Percentiles rank a stretch among this genome's conserved stretches.
phyloP scores from a whole-genome alignment of 495 filamentous ascomycete species.

The Aspergillus bertholletiae region DNA sequence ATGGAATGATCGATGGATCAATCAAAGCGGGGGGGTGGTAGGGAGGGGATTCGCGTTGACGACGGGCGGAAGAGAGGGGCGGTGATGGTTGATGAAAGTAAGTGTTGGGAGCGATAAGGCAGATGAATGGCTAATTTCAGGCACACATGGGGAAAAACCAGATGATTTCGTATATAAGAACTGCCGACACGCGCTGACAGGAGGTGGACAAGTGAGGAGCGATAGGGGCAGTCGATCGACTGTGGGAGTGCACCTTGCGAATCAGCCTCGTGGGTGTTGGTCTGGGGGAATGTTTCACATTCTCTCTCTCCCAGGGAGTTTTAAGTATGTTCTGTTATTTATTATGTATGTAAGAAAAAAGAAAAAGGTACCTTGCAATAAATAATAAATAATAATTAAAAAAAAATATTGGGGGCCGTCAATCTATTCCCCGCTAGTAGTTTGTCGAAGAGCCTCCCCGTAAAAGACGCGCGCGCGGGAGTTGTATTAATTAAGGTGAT shows the following conservation, averaged over 20 bases:
- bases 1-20: slow-evolving; percentile 7
- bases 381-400: too few relatives aligned
- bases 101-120: slow-evolving; percentile 6
- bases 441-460: background rate
- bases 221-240: slow-evolving; percentile 1
- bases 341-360: background rate
- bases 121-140: background rate
- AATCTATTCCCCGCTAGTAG: background rate
- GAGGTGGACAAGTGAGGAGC: slow-evolving; percentile 4
- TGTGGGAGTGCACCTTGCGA: slow-evolving; percentile 20
- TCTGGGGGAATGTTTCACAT: slow-evolving; percentile 14
- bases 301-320: slow-evolving; percentile 8
- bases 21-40: slow-evolving; percentile 4
- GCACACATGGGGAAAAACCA: background rate
- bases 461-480: too few relatives aligned
- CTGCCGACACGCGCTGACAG: too few relatives aligned
- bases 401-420: background rate
- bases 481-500: too few relatives aligned
- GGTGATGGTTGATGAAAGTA: background rate
- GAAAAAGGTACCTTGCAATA: background rate
- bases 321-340: too few relatives aligned
- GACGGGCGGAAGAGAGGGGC: slow-evolving; percentile 1
- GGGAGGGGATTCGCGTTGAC: background rate
- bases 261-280: slow-evolving; percentile 24
- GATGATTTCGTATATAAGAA: too few relatives aligned